Base-by-base conservation (phyloP, 2,329 filamentous ascomycete genomes). In the Fusarium agapanthi region DNA sequence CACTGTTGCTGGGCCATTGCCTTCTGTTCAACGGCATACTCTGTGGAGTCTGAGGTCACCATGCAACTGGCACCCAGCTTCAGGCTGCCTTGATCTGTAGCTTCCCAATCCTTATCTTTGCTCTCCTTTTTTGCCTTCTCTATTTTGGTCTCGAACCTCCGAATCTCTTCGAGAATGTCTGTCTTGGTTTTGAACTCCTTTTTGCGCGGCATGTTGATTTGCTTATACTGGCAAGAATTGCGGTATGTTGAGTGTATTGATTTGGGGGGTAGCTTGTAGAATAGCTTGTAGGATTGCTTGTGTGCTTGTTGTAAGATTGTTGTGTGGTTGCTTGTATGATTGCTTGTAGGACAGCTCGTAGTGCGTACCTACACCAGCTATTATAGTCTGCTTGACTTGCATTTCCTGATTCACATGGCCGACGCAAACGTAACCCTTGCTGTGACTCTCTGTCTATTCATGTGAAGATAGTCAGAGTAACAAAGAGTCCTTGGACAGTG, bases 311-410 rank as follows among this genome's bases (percentile, higher is more conserved):
- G 8, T 24, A 2, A 9, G 22, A n/a, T 5, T n/a, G 38, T 4
- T 6, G 1, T n/a, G 12, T 41, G 38, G 12, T 13, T 22, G 14
- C 7, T 41, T 40, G 38, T 6, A 4, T 24, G n/a, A 10, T 28
- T 28, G 18, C n/a, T 28, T 22, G 26, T 22, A 22, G 5, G 7
- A 3, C 6, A 9, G 7, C 0, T 32, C 0, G 3, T 24, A 14
- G 22, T 18, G 3, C 16, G 28, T 2, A 34, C 22, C 22, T 10
- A 10, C 3, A 7, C 16, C 22, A 34, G 16, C n/a, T 50, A 24
- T 34, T 34, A 34, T 50, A 34, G 30, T 7, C 47, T 34, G 3
- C 8, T 32, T 10, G 47, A 5, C 8, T 32, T 24, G 4, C 8
- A 14, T 20, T 34, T 24, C 3, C 47, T 20, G 16, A 20, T 34